Evolutionary conservation across 2,329 filamentous ascomycete genomes (phyloP).

Genomic region (Westerdykella sp.): DNA sequence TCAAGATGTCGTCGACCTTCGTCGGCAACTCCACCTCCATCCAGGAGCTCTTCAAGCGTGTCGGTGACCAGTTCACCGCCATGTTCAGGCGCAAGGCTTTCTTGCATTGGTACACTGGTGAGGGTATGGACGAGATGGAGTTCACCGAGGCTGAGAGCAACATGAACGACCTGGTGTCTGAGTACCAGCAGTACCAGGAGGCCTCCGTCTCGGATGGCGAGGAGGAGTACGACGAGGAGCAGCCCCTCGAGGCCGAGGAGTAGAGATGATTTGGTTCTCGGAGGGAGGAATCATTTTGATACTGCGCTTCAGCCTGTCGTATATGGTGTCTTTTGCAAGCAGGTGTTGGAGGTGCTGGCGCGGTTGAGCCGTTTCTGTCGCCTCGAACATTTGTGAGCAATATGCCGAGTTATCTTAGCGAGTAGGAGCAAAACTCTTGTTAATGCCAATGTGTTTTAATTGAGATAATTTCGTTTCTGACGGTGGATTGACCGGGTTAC

Average conservation of each 20-base stretch:
- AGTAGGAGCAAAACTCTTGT: constrained; percentile 28
- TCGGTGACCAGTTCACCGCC: constrained; percentile 98
- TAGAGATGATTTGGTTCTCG: constrained; percentile 23
- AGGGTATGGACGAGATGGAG: constrained; percentile 99
- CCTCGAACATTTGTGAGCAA: constrained; percentile 9
- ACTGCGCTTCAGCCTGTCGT: constrained; percentile 19
- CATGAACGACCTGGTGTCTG: constrained; percentile 99
- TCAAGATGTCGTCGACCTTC: constrained; percentile 99
- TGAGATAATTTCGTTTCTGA: constrained; percentile 5
- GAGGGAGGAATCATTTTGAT: constrained; percentile 9
- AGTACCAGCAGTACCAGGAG: constrained; percentile 99
- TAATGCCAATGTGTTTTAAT: constrained; percentile 32
- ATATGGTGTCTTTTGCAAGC: constrained; percentile 20
- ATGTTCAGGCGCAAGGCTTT: constrained; percentile 99
- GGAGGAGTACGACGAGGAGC: constrained; percentile 90
- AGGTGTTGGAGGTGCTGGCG: constrained; percentile 5
- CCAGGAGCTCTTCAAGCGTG: constrained; percentile 99
- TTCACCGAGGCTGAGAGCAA: constrained; percentile 99
- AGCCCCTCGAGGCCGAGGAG: constrained; percentile 65
- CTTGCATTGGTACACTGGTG: constrained; percentile 99
- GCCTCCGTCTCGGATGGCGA: constrained; percentile 95
- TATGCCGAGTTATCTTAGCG: constrained; percentile 19
- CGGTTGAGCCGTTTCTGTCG: constrained; percentile 8
- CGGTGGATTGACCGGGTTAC: neutral
- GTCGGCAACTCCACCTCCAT: constrained; percentile 99